Evolutionary conservation across 2,329 filamentous ascomycete species (phyloP).

Genomic region (Amauroascus niger): DNA sequence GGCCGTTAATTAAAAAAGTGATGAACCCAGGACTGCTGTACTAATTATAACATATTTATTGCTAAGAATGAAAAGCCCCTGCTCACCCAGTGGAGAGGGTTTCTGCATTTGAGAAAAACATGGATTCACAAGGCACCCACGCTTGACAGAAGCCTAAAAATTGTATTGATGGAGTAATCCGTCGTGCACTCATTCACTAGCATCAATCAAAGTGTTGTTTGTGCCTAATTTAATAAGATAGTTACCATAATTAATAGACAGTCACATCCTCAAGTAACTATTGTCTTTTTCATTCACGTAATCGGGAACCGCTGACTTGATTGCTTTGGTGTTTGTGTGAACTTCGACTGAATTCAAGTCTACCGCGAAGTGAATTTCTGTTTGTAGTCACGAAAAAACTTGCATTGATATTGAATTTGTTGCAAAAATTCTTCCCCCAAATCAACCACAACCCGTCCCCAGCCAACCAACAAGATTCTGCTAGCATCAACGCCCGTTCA

Average conservation of each 20-base stretch:
- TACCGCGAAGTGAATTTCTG: not conserved
- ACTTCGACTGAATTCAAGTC: not conserved
- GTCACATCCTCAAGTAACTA: too few relatives aligned
- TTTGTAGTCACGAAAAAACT: not conserved
- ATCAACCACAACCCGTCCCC: not conserved
- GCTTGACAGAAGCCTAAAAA: not conserved
- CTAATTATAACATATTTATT: not conserved
- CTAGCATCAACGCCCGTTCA: not conserved
- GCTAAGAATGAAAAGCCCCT: not conserved
- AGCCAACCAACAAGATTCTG: not conserved
- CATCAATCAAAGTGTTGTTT: too few relatives aligned
- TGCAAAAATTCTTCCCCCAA: not conserved
- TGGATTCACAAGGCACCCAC: not conserved
- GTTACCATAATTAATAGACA: too few relatives aligned
- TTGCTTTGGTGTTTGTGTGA: not conserved
- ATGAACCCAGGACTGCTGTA: not conserved
- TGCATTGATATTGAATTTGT: conserved; percentile 4
- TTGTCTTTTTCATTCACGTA: not conserved
- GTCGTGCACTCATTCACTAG: too few relatives aligned
- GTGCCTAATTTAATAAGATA: too few relatives aligned
- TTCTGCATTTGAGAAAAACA: not conserved
- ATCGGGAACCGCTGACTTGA: not conserved
- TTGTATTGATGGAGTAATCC: too few relatives aligned
- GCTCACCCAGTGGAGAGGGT: not conserved
- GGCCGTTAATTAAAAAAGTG: too few relatives aligned